Evolutionary conservation across 2,329 filamentous ascomycete species (phyloP).

Genomic region (Aspergillus sojae): DNA sequence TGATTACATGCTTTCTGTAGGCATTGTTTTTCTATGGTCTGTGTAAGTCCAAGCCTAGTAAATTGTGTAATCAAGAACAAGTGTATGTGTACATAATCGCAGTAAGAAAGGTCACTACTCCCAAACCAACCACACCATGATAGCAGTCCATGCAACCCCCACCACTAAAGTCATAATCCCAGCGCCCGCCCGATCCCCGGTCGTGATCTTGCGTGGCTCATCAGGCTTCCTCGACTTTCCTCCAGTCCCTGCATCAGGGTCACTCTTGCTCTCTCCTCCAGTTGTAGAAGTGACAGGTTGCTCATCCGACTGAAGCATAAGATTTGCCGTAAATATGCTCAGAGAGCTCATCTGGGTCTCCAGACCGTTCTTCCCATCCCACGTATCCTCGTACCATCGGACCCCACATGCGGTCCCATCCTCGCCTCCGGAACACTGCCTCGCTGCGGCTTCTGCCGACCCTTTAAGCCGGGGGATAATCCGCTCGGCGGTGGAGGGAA

Average conservation of each 20-base stretch:
- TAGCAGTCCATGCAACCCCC: background rate
- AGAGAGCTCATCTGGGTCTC: slow-evolving; percentile 36
- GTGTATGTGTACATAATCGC: background rate
- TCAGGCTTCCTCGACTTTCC: background rate
- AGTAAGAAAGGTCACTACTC: background rate
- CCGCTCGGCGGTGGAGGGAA: slow-evolving; percentile 53
- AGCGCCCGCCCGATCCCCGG: background rate
- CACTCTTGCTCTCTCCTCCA: background rate
- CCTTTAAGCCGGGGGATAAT: slow-evolving; percentile 54
- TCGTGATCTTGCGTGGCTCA: background rate
- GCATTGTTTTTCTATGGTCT: background rate
- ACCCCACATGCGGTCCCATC: slow-evolving; percentile 36
- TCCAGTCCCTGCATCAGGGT: background rate
- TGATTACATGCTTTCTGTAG: no score
- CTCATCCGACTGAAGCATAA: slow-evolving; percentile 4
- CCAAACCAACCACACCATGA: background rate
- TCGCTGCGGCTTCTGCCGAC: slow-evolving; percentile 56
- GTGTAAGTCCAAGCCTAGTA: background rate
- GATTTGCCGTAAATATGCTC: slow-evolving; percentile 13
- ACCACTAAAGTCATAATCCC: background rate
- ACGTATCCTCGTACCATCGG: slow-evolving; percentile 35
- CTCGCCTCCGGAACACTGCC: slow-evolving; percentile 52
- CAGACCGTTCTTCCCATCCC: slow-evolving; percentile 30
- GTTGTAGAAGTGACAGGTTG: background rate
- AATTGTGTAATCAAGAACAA: background rate